These are phyloP conservation scores for Hygrophorus russula DNA, from an alignment of 768 basidiomycete species.

Conservation along the genomic window DNA sequence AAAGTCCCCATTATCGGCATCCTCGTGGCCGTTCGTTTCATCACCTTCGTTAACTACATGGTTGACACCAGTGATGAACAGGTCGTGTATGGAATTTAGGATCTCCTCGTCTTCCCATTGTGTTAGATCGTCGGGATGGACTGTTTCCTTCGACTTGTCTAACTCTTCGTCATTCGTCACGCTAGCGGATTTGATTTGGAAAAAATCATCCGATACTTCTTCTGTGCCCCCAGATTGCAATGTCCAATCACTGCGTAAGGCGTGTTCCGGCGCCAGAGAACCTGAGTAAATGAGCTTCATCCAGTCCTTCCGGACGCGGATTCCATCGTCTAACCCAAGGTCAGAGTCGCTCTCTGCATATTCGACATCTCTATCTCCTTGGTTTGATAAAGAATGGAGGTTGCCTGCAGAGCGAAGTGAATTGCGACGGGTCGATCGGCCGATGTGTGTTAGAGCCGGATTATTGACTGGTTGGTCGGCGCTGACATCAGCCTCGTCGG, in stretches of 20 bases:
- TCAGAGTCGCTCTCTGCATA: slow-evolving; percentile 81
- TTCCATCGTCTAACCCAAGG: slow-evolving; percentile 35
- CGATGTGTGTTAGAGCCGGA: slow-evolving; percentile 25
- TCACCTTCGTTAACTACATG: slow-evolving; percentile 21
- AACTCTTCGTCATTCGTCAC: slow-evolving; percentile 36
- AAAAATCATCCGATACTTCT: slow-evolving; percentile 52
- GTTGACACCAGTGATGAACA: slow-evolving; percentile 81
- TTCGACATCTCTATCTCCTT: slow-evolving; percentile 34
- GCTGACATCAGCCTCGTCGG: slow-evolving; percentile 11
- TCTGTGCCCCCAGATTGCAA: slow-evolving; percentile 10
- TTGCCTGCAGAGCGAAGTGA: slow-evolving; percentile 21
- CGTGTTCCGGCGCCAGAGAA: slow-evolving; percentile 55
- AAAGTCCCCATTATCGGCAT: slow-evolving; percentile 28
- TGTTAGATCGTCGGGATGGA: slow-evolving; percentile 39
- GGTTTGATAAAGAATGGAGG: slow-evolving; percentile 23
- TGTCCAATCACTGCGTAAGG: slow-evolving; percentile 33
- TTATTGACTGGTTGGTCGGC: slow-evolving; percentile 1
- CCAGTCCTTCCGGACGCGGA: slow-evolving; percentile 43
- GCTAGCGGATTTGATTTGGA: slow-evolving; percentile 37
- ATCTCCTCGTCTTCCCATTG: slow-evolving; percentile 81
- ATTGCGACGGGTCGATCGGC: slow-evolving; percentile 39
- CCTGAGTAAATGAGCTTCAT: slow-evolving; percentile 77
- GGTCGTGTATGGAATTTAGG: slow-evolving; percentile 72
- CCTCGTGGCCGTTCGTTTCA: slow-evolving; percentile 28
- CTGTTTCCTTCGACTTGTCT: slow-evolving; percentile 59